Conservation (phyloP, 2,329 filamentous ascomycete genomes). For the Dothiorella sarmentorum region DNA sequence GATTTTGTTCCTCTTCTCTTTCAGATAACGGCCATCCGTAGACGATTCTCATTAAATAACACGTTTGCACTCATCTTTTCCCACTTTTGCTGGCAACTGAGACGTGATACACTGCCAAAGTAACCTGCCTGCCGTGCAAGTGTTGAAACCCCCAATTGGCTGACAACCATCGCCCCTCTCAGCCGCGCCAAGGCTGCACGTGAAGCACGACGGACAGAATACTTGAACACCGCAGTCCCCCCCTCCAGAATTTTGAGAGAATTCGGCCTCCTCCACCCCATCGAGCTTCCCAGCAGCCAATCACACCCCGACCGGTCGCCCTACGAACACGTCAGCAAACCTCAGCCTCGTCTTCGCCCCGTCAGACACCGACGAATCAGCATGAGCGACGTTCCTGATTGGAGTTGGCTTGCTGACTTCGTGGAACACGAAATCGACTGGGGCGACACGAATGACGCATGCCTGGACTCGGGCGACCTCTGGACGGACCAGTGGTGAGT, state of each 20-base stretch:
- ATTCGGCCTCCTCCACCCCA: neutral
- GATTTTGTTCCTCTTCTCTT: too few relatives aligned
- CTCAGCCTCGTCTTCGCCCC: neutral
- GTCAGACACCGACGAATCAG: neutral
- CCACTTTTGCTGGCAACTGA: too few relatives aligned
- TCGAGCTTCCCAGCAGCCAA: neutral
- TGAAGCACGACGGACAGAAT: neutral
- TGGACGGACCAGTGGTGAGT: neutral
- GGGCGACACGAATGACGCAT: neutral
- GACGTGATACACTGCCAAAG: too few relatives aligned
- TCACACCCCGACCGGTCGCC: neutral
- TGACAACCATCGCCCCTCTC: neutral
- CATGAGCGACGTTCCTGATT: neutral
- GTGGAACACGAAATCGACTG: neutral
- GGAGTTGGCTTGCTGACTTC: neutral
- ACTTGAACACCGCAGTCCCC: neutral
- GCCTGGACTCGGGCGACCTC: neutral
- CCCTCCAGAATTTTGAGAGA: neutral
- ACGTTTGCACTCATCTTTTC: too few relatives aligned
- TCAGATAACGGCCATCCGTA: too few relatives aligned
- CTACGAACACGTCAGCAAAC: neutral
- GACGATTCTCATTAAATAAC: too few relatives aligned
- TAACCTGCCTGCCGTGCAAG: too few relatives aligned
- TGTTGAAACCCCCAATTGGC: too few relatives aligned
- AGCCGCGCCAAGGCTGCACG: neutral